Evolutionary conservation across 176 grass and related monocot species (phyloP).

Genomic region (Lolium perenne): DNA sequence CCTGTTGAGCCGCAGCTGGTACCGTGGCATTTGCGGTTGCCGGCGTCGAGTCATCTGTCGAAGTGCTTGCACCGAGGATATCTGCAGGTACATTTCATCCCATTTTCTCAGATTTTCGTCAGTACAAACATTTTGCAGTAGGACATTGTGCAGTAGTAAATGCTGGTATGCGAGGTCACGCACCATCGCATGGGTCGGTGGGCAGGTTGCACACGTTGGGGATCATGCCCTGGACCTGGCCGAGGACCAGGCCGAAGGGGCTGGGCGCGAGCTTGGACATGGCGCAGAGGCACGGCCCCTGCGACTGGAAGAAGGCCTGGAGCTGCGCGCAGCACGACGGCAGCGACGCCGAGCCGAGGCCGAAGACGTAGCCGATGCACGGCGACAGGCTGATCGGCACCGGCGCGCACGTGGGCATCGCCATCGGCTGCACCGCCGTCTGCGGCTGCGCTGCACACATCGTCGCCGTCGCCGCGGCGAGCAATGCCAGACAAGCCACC

Average conservation of each 20-base stretch:
- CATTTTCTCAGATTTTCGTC: background rate
- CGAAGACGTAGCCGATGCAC: constrained; percentile 71
- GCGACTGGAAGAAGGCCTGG: constrained; percentile 48
- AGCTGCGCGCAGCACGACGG: constrained; percentile 70
- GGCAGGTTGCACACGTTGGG: constrained; percentile 85
- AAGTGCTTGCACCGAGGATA: background rate
- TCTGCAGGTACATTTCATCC: constrained; percentile 17
- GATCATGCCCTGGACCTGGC: constrained; percentile 74
- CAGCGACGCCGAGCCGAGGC: constrained; percentile 56
- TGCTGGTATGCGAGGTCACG: background rate
- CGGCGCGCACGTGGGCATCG: constrained; percentile 51
- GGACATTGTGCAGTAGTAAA: no score
- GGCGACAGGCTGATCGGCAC: constrained; percentile 61
- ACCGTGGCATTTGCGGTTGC: background rate
- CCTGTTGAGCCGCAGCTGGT: background rate
- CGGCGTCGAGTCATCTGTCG: background rate
- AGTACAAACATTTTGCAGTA: background rate
- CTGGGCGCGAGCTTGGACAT: constrained; percentile 51
- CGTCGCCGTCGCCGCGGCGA: background rate
- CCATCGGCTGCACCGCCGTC: constrained; percentile 8
- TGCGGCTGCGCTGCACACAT: constrained; percentile 43
- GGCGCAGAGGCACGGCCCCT: constrained; percentile 77
- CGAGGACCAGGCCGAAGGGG: constrained; percentile 56
- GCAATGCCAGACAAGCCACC: background rate
- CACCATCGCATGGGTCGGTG: constrained; percentile 71